These are phyloP conservation scores for Solanum paucissectum DNA, from an alignment of 257 asterid species.

Conservation along the genomic window DNA sequence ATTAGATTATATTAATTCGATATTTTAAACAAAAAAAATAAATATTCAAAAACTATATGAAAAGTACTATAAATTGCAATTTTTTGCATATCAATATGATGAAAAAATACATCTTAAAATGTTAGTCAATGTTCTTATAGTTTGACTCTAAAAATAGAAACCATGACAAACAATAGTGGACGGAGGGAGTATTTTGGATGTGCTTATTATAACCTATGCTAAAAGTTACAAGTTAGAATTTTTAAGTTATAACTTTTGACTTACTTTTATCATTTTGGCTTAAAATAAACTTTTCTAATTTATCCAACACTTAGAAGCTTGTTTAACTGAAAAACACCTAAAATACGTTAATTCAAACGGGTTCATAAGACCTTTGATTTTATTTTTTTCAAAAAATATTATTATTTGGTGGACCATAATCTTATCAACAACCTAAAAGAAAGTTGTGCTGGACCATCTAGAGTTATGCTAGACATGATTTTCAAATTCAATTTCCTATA, in stretches of 20 bases:
- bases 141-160: no score
- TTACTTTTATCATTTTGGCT: not conserved
- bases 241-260: not conserved
- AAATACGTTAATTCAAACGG: not conserved
- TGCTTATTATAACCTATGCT: not conserved
- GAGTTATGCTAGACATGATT: not conserved
- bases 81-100: no score
- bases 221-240: not conserved
- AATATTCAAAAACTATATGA: no score
- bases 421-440: not conserved
- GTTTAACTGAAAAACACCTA: not conserved
- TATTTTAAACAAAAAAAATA: no score
- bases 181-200: no score
- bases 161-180: no score
- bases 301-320: not conserved
- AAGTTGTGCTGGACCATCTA: not conserved
- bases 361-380: not conserved
- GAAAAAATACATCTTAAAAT: no score
- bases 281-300: not conserved
- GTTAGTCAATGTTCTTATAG: no score
- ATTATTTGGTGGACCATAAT: not conserved
- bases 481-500: not conserved
- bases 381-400: not conserved
- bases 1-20: no score
- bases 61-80: no score